Conservation (phyloP, 139 green algal species). For the Micromonas commoda region DNA sequence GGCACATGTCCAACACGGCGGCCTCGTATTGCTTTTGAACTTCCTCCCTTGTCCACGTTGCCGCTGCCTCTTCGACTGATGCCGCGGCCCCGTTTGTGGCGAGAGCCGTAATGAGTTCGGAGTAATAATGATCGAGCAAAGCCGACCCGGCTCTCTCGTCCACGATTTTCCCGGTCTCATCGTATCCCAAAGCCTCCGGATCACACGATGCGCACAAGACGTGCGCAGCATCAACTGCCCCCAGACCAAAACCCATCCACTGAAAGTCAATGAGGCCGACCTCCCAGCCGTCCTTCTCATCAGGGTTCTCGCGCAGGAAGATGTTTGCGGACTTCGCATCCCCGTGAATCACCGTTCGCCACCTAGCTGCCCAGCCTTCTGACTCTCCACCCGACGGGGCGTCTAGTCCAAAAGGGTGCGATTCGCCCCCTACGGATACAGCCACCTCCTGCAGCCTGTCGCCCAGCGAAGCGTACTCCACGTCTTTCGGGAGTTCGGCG, state of each 20-base stretch:
- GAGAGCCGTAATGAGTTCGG: neutral
- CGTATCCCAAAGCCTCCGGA: neutral
- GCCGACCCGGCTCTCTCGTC: neutral
- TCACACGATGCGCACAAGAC: constrained; percentile 10
- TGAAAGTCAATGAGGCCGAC: constrained; percentile 36
- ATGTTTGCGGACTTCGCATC: constrained; percentile 29
- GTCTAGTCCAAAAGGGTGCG: constrained; percentile 21
- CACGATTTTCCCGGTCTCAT: neutral
- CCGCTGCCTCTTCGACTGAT: neutral
- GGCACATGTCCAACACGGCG: constrained; percentile 27
- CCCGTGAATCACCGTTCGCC: constrained; percentile 25
- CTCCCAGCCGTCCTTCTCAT: neutral
- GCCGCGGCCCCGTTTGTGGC: neutral
- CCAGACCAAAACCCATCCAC: constrained; percentile 33
- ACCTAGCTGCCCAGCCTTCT: neutral
- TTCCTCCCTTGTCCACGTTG: neutral
- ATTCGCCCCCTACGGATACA: neutral
- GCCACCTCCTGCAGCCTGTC: constrained; percentile 18
- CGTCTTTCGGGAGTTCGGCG: neutral
- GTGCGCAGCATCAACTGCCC: constrained; percentile 20
- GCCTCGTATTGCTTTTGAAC: constrained; percentile 22
- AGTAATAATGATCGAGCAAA: constrained; percentile 31
- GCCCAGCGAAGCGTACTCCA: constrained; percentile 14
- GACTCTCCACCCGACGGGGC: too few relatives aligned
- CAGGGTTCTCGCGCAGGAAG: neutral